Percentiles rank a stretch among this genome's conserved stretches.
Conservation (phyloP, 2,329 filamentous ascomycete species). For the Ceratocystis lukuohia region DNA sequence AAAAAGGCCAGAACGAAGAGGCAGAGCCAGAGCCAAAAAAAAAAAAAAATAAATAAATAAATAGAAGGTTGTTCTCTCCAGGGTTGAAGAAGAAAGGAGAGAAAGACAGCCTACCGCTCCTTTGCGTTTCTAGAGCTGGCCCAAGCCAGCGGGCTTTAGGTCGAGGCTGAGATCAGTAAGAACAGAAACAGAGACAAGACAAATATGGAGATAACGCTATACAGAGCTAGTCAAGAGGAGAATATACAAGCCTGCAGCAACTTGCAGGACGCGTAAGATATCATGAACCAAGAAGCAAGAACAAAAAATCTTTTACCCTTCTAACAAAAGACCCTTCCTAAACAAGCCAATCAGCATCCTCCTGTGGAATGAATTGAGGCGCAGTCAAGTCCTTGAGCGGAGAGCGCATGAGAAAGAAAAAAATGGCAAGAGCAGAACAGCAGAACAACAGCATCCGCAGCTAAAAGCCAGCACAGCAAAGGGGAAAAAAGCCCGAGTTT, state of each 20-base stretch:
- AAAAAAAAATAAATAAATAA: no score
- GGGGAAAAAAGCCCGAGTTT: background rate
- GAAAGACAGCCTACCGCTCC: no score
- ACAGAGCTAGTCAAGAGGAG: background rate
- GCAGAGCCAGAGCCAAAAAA: background rate
- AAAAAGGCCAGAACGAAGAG: background rate
- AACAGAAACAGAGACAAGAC: no score
- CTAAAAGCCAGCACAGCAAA: background rate
- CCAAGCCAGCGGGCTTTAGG: no score
- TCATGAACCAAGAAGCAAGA: slow-evolving; percentile 4
- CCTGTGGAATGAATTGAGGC: slow-evolving; percentile 3
- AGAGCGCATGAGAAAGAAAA: background rate
- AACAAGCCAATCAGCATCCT: slow-evolving; percentile 6
- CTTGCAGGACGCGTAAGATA: slow-evolving; percentile 5
- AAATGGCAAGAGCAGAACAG: background rate
- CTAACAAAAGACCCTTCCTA: background rate
- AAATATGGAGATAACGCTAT: background rate
- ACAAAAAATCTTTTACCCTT: background rate
- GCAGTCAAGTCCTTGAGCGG: slow-evolving; percentile 3
- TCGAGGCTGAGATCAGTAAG: no score
- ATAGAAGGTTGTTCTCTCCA: background rate
- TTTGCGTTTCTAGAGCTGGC: no score
- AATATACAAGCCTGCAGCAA: background rate
- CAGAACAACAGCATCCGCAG: background rate
- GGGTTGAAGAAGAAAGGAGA: no score